phyloP scores from a whole-genome alignment of 2,329 filamentous ascomycete species.

The Sclerotinia glacialis region DNA sequence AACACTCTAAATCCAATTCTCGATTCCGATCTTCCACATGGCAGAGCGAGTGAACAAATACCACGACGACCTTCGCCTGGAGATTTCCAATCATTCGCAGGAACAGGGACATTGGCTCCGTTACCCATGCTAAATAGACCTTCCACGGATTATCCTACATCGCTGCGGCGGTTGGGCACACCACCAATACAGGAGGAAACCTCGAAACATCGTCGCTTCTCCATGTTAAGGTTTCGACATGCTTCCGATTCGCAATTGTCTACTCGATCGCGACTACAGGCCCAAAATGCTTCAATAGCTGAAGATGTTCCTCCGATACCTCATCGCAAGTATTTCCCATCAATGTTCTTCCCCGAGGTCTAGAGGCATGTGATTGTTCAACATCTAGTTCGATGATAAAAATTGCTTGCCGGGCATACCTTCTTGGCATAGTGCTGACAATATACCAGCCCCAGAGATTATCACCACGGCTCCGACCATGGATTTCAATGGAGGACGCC shows the following conservation, averaged over 20 bases:
- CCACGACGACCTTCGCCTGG: constrained; percentile 35
- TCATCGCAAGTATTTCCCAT: constrained; percentile 49
- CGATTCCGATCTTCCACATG: constrained; percentile 25
- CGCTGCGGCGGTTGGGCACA: constrained; percentile 30
- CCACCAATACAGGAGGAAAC: constrained; percentile 55
- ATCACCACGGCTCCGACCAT: constrained; percentile 89
- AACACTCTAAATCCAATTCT: constrained; percentile 28
- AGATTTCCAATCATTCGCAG: constrained; percentile 29
- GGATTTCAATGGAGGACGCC: constrained; percentile 50
- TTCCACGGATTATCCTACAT: constrained; percentile 28
- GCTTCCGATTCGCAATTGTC: constrained; percentile 90
- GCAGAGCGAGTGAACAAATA: constrained; percentile 39
- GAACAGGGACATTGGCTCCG: constrained; percentile 26
- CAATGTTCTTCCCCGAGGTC: constrained; percentile 10
- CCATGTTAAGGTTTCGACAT: constrained; percentile 80
- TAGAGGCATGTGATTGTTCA: neutral
- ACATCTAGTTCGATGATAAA: neutral
- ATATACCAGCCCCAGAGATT: constrained; percentile 61
- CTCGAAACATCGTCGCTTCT: constrained; percentile 59
- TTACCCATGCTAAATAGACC: constrained; percentile 23
- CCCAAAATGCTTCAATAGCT: constrained; percentile 41
- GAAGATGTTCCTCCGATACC: constrained; percentile 54
- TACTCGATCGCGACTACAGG: constrained; percentile 67
- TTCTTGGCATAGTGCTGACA: constrained; percentile 23
- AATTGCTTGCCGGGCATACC: neutral